Evolutionary conservation across 345 rosid species (phyloP), one percentile per base, ranked within the genome.

Genomic region (Odontarrhena argentea): DNA sequence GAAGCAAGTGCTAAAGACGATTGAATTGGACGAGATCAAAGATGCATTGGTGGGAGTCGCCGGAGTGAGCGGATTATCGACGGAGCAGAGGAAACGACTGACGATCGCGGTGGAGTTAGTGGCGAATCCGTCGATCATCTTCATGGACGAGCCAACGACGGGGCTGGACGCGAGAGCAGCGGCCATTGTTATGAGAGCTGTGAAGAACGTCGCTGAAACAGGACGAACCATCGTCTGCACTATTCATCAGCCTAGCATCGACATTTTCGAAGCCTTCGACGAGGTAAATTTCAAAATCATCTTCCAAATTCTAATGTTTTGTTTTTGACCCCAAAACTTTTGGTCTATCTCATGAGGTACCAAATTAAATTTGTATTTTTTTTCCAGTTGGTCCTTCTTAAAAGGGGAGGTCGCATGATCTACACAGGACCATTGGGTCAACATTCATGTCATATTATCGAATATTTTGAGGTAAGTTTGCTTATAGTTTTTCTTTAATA

Each of bases 121-220:
- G 38, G 90, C 92, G 10, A 85, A 86, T 79, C 92, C 96, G 9
- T 85, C 92, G 47, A 78, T 88, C 30, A 83, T 88, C 67, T 88
- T 88, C 78, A 86, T 88, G 96, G 96, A 88, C 47, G 96, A 88
- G 60, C 92, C 96, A 5, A 88, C 92, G 28, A 86, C 92, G 65
- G 92, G 96, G 12, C 82, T 88, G 6, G 96, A 88, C 67, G 96
- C 96, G 35, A 76, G 96, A 79, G 94, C 96, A 26, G 96, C 94
- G 34, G 96, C 94, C 18, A 85, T 90, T 58, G 94, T 89, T 42
- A 87, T 87, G 91, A 79, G 91, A 12, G 82, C 96, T 7, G 86
- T 89, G 43, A 87, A 92, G 74, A 85, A 89, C 63, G 88, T 87
- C 2, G 94, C 87, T 28, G 94, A 89, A 45, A 89, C 96, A 5